phyloP scores from a whole-genome alignment of 2,329 filamentous ascomycete species.

The Trichoderma sp. region DNA sequence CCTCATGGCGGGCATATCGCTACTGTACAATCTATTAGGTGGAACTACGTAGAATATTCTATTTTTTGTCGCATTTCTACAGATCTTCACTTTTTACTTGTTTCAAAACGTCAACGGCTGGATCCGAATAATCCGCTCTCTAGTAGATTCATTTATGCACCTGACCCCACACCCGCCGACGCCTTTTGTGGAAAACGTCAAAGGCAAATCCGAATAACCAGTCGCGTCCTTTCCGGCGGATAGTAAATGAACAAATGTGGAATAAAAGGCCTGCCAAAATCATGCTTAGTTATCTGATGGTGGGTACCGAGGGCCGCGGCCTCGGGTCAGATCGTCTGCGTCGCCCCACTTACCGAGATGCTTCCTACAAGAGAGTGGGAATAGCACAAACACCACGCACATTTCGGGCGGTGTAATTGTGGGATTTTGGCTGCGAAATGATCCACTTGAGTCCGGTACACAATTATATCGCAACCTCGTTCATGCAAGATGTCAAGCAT shows the following conservation, averaged over 20 bases:
- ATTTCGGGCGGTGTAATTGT: not conserved
- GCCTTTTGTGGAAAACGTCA: not conserved
- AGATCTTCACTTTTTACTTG: not conserved
- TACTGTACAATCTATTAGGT: not conserved
- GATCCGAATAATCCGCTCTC: not conserved
- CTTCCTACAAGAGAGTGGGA: not conserved
- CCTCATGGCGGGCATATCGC: not conserved
- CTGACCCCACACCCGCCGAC: not conserved
- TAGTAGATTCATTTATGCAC: not conserved
- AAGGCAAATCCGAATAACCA: not conserved
- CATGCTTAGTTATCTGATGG: not conserved
- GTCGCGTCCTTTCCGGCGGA: not conserved
- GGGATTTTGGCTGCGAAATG: not conserved
- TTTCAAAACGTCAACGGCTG: not conserved
- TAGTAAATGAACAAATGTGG: not conserved
- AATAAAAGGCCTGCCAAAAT: not conserved
- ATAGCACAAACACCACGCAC: not conserved
- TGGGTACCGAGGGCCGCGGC: not conserved
- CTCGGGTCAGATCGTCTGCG: not conserved
- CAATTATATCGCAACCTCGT: not conserved
- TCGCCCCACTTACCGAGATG: not conserved
- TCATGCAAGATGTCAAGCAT: not conserved
- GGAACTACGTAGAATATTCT: not conserved
- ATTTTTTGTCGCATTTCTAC: not conserved
- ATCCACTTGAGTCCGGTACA: not conserved